phyloP scores from a whole-genome alignment of 2,329 filamentous ascomycete genomes.

The Microdochium nivale region DNA sequence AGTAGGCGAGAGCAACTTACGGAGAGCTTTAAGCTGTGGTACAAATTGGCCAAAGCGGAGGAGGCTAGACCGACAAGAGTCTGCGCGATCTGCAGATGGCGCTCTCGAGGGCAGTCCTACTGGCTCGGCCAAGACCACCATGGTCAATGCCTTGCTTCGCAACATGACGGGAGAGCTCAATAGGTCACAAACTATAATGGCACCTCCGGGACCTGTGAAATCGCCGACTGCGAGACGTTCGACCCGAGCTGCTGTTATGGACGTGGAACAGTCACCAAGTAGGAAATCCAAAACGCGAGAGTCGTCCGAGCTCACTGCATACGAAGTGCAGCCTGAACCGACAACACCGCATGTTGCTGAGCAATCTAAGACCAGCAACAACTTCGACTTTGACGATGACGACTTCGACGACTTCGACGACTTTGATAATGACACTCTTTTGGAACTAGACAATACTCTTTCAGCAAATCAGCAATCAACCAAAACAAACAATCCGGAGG shows the following conservation, averaged over 20 bases:
- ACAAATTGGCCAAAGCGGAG: slow-evolving; percentile 65
- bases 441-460: slow-evolving; percentile 41
- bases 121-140: slow-evolving; percentile 44
- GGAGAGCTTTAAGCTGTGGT: slow-evolving; percentile 61
- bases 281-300: slow-evolving; percentile 1
- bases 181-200: slow-evolving; percentile 25
- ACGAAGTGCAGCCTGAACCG: slow-evolving; percentile 4
- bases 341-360: not conserved
- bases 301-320: slow-evolving; percentile 1
- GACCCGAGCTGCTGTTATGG: not conserved
- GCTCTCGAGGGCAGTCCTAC: slow-evolving; percentile 28
- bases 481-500: not conserved
- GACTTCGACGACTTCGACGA: slow-evolving; percentile 24
- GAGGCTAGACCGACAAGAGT: slow-evolving; percentile 42
- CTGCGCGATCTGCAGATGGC: slow-evolving; percentile 21
- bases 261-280: slow-evolving; percentile 20
- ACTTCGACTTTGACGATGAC: not conserved
- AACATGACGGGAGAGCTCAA: slow-evolving; percentile 50
- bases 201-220: slow-evolving; percentile 18
- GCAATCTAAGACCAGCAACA: slow-evolving; percentile 7
- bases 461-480: not conserved
- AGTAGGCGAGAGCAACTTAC: slow-evolving; percentile 36
- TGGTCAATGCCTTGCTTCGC: slow-evolving; percentile 57
- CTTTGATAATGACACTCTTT: slow-evolving; percentile 51
- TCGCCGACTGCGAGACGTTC: slow-evolving; percentile 32